Evolutionary conservation across 306 rosid genomes (phyloP).

Genomic region (Cyclanthera cordifolia): DNA sequence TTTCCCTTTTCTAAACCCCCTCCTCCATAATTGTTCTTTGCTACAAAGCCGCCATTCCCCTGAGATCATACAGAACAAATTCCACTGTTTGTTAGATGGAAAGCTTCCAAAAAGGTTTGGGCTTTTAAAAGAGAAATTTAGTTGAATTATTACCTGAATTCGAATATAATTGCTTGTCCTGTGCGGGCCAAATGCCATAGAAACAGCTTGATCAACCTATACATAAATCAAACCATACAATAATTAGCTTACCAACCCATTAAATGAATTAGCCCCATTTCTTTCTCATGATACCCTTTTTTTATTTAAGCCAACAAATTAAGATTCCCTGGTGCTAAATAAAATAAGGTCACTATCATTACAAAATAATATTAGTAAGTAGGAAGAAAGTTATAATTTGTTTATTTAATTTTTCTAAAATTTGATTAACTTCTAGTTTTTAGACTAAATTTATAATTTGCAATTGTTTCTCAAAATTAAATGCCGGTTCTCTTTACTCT

Average conservation of each 20-base stretch:
- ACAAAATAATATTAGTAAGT: no score
- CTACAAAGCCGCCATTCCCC: constrained; percentile 40
- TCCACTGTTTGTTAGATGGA: neutral
- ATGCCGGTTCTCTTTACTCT: neutral
- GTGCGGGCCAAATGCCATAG: constrained; percentile 73
- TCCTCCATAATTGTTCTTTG: constrained; percentile 10
- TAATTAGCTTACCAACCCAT: constrained; percentile 19
- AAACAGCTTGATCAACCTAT: constrained; percentile 91
- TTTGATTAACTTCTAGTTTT: no score
- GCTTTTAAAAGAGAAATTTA: no score
- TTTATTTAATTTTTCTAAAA: no score
- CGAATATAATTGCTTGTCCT: constrained; percentile 54
- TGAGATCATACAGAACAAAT: constrained; percentile 9
- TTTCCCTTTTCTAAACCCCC: constrained; percentile 4
- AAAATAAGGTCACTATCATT: no score
- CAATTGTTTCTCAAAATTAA: neutral
- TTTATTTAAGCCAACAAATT: neutral
- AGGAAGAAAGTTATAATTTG: no score
- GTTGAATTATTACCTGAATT: constrained; percentile 38
- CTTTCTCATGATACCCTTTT: neutral
- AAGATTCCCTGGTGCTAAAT: neutral
- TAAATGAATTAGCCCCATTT: constrained; percentile 10
- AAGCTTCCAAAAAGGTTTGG: no score
- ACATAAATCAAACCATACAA: constrained; percentile 13
- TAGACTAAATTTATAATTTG: no score